Evolutionary conservation across 1,284 basidiomycete genomes (phyloP).

Genomic region (Chalciporus sp.): DNA sequence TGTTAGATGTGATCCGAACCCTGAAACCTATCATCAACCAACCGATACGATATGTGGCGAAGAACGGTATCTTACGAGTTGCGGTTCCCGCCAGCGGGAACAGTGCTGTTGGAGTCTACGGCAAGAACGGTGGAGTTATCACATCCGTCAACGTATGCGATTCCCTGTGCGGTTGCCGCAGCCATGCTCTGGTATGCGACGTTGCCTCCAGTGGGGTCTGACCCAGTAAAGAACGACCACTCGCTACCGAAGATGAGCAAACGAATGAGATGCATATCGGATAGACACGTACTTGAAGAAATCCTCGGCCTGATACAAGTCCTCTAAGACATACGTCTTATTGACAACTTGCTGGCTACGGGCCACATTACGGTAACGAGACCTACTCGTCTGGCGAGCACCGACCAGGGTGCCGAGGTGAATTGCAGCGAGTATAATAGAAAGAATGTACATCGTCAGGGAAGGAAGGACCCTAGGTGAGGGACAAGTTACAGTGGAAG

Average conservation of each 20-base stretch:
- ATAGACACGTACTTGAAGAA: conserved; percentile 30
- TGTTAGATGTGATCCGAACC: conserved; percentile 72
- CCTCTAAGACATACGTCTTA: conserved; percentile 18
- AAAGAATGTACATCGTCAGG: conserved; percentile 32
- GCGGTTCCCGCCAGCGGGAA: conserved; percentile 56
- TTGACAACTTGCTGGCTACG: conserved; percentile 17
- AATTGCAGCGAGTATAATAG: conserved; percentile 18
- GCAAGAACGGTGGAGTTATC: conserved; percentile 58
- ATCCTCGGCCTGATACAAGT: conserved; percentile 34
- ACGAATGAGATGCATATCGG: neutral
- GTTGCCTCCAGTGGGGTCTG: conserved; percentile 68
- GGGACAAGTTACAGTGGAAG: neutral
- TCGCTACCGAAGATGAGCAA: conserved; percentile 38
- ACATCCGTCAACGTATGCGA: conserved; percentile 58
- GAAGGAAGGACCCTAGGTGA: neutral
- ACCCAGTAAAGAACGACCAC: conserved; percentile 62
- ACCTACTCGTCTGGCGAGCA: conserved; percentile 25
- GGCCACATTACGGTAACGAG: conserved; percentile 29
- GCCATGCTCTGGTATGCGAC: conserved; percentile 56
- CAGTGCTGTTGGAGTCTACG: conserved; percentile 58
- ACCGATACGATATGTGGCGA: conserved; percentile 19
- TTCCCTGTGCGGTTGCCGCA: conserved; percentile 48
- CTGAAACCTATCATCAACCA: conserved; percentile 37
- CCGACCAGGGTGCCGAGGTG: conserved; percentile 35
- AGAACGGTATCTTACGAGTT: conserved; percentile 54